Percentiles rank a stretch among this genome's conserved stretches.
These are phyloP conservation scores for Sarcodon sp. DNA, from an alignment of 768 basidiomycete species.

Conservation along the genomic window DNA sequence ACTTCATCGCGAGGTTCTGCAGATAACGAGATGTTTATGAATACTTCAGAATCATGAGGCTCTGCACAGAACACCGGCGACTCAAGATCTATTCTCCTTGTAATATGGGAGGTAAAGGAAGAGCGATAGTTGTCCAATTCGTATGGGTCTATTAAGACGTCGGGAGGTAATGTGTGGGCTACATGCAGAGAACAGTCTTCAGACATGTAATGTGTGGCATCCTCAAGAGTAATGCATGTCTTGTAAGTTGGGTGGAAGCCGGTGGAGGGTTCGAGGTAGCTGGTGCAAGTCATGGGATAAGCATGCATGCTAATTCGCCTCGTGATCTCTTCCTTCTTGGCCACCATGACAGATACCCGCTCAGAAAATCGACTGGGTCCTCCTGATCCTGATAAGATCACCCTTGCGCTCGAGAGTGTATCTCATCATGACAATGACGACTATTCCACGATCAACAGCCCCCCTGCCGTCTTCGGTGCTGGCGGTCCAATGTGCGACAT, in stretches of 20 bases:
- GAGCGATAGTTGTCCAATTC: constrained; percentile 22
- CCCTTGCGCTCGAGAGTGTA: neutral
- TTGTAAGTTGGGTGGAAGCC: neutral
- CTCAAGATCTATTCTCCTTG: constrained; percentile 28
- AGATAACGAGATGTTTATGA: constrained; percentile 15
- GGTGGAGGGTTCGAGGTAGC: neutral
- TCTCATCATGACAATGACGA: neutral
- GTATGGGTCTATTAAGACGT: constrained; percentile 30
- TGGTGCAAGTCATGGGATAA: neutral
- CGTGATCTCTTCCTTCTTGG: too few species aligned
- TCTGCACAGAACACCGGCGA: constrained; percentile 25
- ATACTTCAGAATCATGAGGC: constrained; percentile 12
- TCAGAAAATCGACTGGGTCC: too few species aligned
- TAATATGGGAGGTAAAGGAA: constrained; percentile 19
- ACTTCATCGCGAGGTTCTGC: constrained; percentile 2
- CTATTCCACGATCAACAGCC: constrained; percentile 3
- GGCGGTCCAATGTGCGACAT: constrained; percentile 57
- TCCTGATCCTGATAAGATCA: constrained; percentile 9
- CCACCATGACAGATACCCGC: too few species aligned
- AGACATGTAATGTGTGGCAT: neutral
- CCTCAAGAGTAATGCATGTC: neutral
- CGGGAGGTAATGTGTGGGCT: constrained; percentile 22
- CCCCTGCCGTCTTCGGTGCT: constrained; percentile 54
- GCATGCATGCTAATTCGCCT: too few species aligned
- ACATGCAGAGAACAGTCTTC: constrained; percentile 19